Conservation (phyloP, 148 eudicot species). For the Rhododendron henanense region DNA sequence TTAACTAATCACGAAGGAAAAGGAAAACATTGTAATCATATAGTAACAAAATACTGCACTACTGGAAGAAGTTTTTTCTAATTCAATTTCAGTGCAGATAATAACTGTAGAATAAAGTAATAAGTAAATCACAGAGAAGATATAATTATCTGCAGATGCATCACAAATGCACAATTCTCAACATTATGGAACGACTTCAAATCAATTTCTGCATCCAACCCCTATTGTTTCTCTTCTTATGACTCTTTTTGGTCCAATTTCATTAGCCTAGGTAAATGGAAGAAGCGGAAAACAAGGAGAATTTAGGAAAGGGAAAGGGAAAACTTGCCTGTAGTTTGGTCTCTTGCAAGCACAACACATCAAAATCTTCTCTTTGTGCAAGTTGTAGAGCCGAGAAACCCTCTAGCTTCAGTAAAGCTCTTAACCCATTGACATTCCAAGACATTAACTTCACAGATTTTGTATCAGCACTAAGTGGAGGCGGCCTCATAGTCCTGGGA, state of each 20-base stretch:
- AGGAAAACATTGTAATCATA: background rate
- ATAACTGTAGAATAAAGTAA: background rate
- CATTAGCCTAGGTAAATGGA: background rate
- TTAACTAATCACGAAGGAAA: background rate
- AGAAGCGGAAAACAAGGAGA: background rate
- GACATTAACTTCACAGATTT: conserved; percentile 69
- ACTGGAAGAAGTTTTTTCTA: background rate
- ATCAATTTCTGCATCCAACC: background rate
- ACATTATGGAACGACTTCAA: background rate
- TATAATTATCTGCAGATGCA: background rate
- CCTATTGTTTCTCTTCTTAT: background rate
- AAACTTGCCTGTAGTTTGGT: conserved; percentile 79
- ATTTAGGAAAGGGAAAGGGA: background rate
- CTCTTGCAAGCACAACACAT: conserved; percentile 94
- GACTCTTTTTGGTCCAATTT: background rate
- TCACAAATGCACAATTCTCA: conserved; percentile 6
- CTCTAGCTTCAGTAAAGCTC: conserved; percentile 75
- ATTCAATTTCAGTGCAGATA: background rate
- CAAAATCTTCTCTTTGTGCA: conserved; percentile 88
- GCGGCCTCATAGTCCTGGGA: conserved; percentile 86
- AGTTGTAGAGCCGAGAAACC: conserved; percentile 71
- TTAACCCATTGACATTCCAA: conserved; percentile 97
- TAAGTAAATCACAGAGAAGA: background rate
- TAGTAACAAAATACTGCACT: background rate
- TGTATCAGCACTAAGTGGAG: conserved; percentile 53